phyloP scores from a whole-genome alignment of 2,329 filamentous ascomycete species.

The Coniochaeta sp. region DNA sequence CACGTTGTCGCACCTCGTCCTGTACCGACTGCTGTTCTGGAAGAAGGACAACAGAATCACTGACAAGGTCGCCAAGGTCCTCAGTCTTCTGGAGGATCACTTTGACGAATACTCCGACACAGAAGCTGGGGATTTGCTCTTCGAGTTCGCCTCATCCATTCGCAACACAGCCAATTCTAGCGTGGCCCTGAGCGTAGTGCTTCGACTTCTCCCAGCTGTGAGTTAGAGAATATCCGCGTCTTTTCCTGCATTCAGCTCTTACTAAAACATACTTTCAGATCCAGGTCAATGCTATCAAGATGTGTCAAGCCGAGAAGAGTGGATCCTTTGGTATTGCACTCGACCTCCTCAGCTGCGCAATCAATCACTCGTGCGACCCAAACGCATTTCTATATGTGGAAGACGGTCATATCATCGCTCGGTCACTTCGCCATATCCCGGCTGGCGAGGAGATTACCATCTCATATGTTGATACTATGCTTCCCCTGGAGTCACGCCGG shows the following conservation, averaged over 20 bases:
- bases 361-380: conserved; percentile 28
- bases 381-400: conserved; percentile 25
- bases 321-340: conserved; percentile 18
- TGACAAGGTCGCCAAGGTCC: conserved; percentile 6
- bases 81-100: conserved; percentile 16
- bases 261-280: conserved; percentile 11
- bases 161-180: conserved; percentile 7
- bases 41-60: conserved; percentile 13
- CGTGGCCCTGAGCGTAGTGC: conserved; percentile 6
- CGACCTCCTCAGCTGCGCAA: conserved; percentile 20
- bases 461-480: conserved; percentile 18
- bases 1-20: conserved; percentile 9
- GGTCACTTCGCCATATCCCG: conserved; percentile 20
- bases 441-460: conserved; percentile 26
- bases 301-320: conserved; percentile 13
- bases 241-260: not conserved
- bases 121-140: conserved; percentile 6
- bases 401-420: conserved; percentile 19
- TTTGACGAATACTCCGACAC: conserved; percentile 12
- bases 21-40: conserved; percentile 19
- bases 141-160: conserved; percentile 6
- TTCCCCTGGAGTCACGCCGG: conserved; percentile 15
- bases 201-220: conserved; percentile 13
- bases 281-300: conserved; percentile 15
- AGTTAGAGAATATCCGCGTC: not conserved